Percentiles rank a stretch among this genome's conserved stretches.
Evolutionary conservation across 2,329 filamentous ascomycete genomes (phyloP).

Genomic region (Sclerotinia subarctica): DNA sequence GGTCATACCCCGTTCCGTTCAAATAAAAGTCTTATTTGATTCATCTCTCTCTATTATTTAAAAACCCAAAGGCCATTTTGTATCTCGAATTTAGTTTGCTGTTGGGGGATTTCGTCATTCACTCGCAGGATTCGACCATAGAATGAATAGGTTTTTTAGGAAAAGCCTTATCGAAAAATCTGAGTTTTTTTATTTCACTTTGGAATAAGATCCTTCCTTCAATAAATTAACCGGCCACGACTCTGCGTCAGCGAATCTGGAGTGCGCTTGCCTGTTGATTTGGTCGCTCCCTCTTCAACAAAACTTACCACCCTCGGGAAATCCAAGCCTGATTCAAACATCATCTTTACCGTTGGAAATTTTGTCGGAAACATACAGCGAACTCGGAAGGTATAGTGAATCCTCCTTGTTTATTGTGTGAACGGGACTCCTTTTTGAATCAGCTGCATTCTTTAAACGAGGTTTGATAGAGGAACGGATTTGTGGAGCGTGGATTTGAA

Average conservation of each 20-base stretch:
- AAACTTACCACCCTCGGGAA: neutral
- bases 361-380: neutral
- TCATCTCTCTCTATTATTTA: neutral
- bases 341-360: neutral
- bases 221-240: neutral
- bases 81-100: neutral
- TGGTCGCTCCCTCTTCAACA: neutral
- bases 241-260: neutral
- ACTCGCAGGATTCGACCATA: neutral
- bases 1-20: neutral
- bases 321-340: neutral
- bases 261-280: neutral
- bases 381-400: constrained; percentile 1
- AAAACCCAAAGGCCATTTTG: neutral
- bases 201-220: neutral
- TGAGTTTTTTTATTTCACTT: neutral
- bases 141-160: too few relatives aligned
- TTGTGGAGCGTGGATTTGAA: neutral
- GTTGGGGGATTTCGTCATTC: neutral
- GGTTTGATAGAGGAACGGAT: neutral
- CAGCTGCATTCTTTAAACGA: neutral
- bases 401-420: neutral
- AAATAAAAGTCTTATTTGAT: neutral
- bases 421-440: neutral
- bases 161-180: neutral